Conservation (phyloP, 2,329 filamentous ascomycete genomes). For the Stagonosporopsis tanaceti region DNA sequence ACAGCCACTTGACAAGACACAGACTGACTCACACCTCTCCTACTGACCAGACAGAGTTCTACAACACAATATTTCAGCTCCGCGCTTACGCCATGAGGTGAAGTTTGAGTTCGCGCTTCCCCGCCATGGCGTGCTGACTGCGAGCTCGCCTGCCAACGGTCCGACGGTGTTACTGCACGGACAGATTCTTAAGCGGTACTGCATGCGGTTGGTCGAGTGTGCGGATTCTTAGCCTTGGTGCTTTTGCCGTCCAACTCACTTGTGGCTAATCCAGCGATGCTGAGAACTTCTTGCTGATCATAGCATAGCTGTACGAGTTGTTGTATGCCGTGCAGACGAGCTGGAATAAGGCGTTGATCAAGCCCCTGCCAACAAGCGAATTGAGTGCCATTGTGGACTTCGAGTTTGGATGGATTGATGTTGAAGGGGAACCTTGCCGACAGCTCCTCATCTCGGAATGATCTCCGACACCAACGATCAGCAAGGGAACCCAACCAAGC, state of each 20-base stretch:
- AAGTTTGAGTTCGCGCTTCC: conserved; percentile 12
- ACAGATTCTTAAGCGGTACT: conserved; percentile 4
- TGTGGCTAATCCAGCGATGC: neutral
- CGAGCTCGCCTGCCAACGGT: conserved; percentile 2
- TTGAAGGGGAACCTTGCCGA: conserved; percentile 2
- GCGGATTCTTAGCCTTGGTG: neutral
- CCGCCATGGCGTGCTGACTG: conserved; percentile 11
- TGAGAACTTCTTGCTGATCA: neutral
- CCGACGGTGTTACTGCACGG: conserved; percentile 1
- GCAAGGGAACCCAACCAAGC: conserved; percentile 10
- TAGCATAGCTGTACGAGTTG: neutral
- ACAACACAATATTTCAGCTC: neutral
- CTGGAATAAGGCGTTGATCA: neutral
- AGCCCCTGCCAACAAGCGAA: neutral
- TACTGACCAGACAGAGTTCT: neutral
- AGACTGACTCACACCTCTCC: conserved; percentile 3
- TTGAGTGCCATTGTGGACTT: neutral
- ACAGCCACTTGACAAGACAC: neutral
- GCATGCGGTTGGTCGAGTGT: neutral
- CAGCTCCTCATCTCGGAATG: conserved; percentile 7
- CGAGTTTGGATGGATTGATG: neutral
- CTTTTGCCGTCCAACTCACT: neutral
- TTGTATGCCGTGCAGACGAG: neutral
- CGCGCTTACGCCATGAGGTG: conserved; percentile 3
- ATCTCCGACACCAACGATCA: conserved; percentile 12